Evolutionary conservation across 2,329 filamentous ascomycete species (phyloP), one percentile per base, ranked within the genome.

Genomic region (Neonectria faginata): DNA sequence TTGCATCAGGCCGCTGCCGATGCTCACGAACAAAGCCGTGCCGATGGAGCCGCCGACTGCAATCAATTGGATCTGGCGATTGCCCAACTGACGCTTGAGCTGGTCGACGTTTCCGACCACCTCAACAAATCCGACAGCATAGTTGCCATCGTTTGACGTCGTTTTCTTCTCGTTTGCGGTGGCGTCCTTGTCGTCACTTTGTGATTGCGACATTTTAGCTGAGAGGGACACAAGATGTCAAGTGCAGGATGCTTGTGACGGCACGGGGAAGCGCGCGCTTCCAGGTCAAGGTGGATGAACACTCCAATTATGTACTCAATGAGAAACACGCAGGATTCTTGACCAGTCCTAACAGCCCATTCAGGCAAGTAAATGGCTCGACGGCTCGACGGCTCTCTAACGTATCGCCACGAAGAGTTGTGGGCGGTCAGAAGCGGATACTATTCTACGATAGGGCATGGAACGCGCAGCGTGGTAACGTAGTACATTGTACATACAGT

Each of bases 1-100:
- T 1, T 57, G 42, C 33, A 67, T 67, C 6, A 78, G 71, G 20
- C 84, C 86, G 63, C 78, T 78, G 50, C 86, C 85, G 62, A 64
- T 62, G 48, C 59, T 62, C 6, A 65, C 33, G 45, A 65, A 62
- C 3, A 62, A 36, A 1, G 48, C 63, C 6, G 82, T 84, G 20
- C 82, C 82, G 62, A 85, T 84, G 39, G 83, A 83, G 9, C 83
- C 83, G 7, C 83, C 83, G 67, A 85, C 80, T 51, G 83, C 83
- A 60, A 85, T 85, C 18, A 85, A 73, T 72, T 85, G 83, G 67
- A 85, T 82, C 64, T 84, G 53, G 18, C 63, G 53, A 22, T 65
- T 65, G 22, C 45, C 47, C 18, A 65, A 39, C 22, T 47, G 56
- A 1, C 61, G 61, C 16, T 59, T 31, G 18, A 64, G 57, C 2